These are phyloP conservation scores for Beauveria rudraprayagi DNA, from an alignment of 2,329 filamentous ascomycete genomes.

Conservation along the genomic window DNA sequence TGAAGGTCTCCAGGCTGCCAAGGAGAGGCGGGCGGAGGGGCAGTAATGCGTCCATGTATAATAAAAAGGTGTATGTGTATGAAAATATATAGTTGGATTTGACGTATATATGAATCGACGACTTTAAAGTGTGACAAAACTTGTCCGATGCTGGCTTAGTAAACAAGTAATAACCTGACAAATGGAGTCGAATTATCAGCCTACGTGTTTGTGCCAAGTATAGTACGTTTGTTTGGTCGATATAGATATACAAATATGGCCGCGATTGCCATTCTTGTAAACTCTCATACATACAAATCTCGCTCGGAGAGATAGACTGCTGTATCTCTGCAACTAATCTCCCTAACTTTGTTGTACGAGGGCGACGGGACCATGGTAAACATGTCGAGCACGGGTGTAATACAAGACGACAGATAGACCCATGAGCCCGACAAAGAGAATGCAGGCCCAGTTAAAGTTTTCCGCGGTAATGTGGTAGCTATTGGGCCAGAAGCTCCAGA, in stretches of 20 bases:
- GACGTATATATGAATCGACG: constrained; percentile 9
- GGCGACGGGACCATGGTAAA: constrained; percentile 1
- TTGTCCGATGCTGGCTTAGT: no score
- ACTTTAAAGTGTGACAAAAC: no score
- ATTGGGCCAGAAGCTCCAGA: constrained; percentile 16
- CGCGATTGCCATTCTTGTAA: no score
- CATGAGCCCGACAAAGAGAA: constrained; percentile 11
- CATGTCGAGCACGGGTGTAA: neutral
- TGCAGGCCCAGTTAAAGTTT: constrained; percentile 14
- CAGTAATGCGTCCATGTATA: neutral
- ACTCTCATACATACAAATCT: no score
- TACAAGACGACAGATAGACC: neutral
- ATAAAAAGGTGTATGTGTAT: neutral
- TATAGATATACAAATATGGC: no score
- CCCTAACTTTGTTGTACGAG: neutral
- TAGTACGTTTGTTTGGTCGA: no score
- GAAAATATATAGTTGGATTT: neutral
- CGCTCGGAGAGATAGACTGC: no score
- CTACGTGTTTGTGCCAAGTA: no score
- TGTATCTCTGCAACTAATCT: neutral
- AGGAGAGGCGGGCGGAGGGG: neutral
- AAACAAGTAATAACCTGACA: no score
- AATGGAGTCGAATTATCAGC: no score
- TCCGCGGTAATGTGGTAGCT: constrained; percentile 10
- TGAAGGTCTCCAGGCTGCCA: neutral